phyloP scores from a whole-genome alignment of 306 rosid species.

The Prunus davidiana region DNA sequence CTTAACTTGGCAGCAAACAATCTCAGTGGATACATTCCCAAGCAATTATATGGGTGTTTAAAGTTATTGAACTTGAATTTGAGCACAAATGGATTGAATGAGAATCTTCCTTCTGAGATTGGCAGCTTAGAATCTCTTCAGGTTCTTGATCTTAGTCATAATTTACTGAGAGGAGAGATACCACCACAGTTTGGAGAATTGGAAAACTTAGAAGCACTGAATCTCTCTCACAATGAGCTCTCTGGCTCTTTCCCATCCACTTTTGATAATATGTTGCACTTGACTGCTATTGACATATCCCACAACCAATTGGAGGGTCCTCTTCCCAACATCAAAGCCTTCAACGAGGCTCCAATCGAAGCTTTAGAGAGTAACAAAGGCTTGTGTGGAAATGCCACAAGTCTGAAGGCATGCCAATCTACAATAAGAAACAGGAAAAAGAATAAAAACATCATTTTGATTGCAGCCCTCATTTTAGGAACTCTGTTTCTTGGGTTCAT shows the following conservation, averaged over 20 bases:
- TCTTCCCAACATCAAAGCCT: constrained; percentile 20
- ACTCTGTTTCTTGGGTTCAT: neutral
- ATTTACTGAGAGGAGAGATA: constrained; percentile 22
- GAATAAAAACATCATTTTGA: neutral
- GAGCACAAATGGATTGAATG: constrained; percentile 14
- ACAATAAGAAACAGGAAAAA: neutral
- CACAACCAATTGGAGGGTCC: constrained; percentile 28
- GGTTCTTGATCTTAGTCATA: constrained; percentile 44
- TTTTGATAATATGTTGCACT: constrained; percentile 18
- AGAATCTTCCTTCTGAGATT: constrained; percentile 10
- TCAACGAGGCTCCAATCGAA: constrained; percentile 1
- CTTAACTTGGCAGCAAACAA: constrained; percentile 22
- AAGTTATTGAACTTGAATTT: constrained; percentile 16
- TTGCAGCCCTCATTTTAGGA: neutral
- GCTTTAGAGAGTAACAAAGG: constrained; percentile 7
- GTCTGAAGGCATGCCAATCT: neutral
- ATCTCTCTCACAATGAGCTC: constrained; percentile 44
- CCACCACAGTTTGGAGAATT: constrained; percentile 32
- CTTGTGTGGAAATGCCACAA: constrained; percentile 19
- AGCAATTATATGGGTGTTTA: constrained; percentile 6
- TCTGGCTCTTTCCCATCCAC: constrained; percentile 36
- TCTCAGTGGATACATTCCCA: constrained; percentile 13
- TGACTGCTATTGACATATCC: constrained; percentile 36
- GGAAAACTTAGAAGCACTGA: constrained; percentile 24
- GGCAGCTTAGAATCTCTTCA: constrained; percentile 19